Evolutionary conservation across 768 basidiomycete genomes (phyloP).

Genomic region (Tricholoma flavovirens): DNA sequence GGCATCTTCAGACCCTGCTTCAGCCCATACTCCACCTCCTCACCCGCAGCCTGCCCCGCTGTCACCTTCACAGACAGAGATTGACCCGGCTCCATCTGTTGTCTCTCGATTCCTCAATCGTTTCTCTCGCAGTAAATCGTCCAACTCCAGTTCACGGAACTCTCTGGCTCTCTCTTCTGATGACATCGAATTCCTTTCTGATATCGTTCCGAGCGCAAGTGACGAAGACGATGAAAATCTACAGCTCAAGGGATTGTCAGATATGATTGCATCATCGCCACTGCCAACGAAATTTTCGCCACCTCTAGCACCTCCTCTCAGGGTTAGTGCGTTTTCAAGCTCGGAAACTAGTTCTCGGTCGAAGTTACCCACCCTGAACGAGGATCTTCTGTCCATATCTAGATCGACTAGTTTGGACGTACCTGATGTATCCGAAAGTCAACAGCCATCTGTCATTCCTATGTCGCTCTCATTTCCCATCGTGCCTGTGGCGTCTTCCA

Average conservation of each 20-base stretch:
- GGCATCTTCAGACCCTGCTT: slow-evolving; percentile 1
- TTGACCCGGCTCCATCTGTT: slow-evolving; percentile 43
- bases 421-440: slow-evolving; percentile 2
- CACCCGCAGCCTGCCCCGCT: slow-evolving; percentile 10
- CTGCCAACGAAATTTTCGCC: slow-evolving; percentile 41
- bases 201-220: slow-evolving; percentile 52
- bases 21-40: slow-evolving; percentile 6
- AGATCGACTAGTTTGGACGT: neutral
- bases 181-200: slow-evolving; percentile 78
- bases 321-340: neutral
- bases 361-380: neutral
- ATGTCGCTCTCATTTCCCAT: neutral
- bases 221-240: slow-evolving; percentile 33
- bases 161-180: slow-evolving; percentile 71
- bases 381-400: neutral
- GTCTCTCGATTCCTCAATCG: slow-evolving; percentile 81
- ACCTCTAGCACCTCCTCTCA: slow-evolving; percentile 35
- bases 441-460: slow-evolving; percentile 8
- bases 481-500: neutral
- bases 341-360: neutral
- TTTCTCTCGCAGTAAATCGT: slow-evolving; percentile 50
- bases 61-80: slow-evolving; percentile 11
- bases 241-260: slow-evolving; percentile 33
- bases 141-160: slow-evolving; percentile 33
- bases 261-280: slow-evolving; percentile 36